Base-by-base conservation (phyloP, 139 green algal genomes). In the Volvox africanus region DNA sequence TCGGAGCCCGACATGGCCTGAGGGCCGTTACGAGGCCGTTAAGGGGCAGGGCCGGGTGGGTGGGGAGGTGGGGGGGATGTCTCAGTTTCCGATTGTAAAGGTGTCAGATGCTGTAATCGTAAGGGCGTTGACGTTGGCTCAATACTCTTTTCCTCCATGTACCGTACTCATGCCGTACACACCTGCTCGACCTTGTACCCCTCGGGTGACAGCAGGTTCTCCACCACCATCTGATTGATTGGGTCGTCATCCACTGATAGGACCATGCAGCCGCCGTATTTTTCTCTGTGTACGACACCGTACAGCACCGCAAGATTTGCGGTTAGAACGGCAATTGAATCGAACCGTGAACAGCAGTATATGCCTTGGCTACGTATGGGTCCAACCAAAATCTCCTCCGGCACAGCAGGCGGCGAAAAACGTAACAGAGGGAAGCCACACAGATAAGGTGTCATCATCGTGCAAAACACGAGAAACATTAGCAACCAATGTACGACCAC, bases 191-290 rank as follows among this genome's bases (percentile, higher is more conserved):
- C 86, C 37, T 91, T 86, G 86, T 85, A 93, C 3, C 91, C 91
- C 79, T 91, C 91, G 14, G 79, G 85, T 1, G 28, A 62, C 1
- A 95, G 91, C 76, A 91, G 77, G 33, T 85, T 92, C 32, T 80
- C 73, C 0, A 92, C 92, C 76, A 94, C 92, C 77, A 92, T 80
- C 76, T 94, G 90, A 67, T 95, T 95, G 82, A 93, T 86, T 18
- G 87, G 87, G 82, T 93, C 91, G 50, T 93, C 91, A 76, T 93
- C 91, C 19, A 93, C 87, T 0, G 62, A 87, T 55, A 93, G 81
- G 61, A 93, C 91, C 80, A 88, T 91, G 68, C 89, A 92, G 81
- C 81, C 71, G 81, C 89, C 89, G 67, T 85, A 85, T 28, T 44
- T 73, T 33, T 92, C 88, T n/a, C 80, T 76, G 80, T 36, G 26